phyloP scores from a whole-genome alignment of 305 asterid species.

The Galium porrigens region DNA sequence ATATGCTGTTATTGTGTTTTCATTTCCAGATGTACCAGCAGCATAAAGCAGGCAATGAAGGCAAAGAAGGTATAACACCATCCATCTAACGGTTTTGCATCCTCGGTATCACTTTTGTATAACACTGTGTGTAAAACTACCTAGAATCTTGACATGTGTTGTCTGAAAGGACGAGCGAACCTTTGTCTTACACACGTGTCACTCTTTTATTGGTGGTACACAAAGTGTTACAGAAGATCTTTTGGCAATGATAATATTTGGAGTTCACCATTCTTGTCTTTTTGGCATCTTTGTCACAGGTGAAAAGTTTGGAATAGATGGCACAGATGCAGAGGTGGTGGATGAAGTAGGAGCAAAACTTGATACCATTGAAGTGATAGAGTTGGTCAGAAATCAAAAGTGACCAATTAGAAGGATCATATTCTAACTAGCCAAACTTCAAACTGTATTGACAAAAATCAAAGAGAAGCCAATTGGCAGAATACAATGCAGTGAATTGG shows the following conservation, averaged over 20 bases:
- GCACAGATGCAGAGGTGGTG: neutral
- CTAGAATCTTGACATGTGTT: too few species aligned
- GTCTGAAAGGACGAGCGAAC: too few species aligned
- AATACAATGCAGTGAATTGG: too few species aligned
- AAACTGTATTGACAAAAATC: too few species aligned
- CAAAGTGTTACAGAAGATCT: too few species aligned
- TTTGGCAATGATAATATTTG: neutral
- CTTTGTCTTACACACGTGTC: too few species aligned
- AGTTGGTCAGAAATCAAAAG: constrained; percentile 46
- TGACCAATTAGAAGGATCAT: neutral
- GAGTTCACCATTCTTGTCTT: neutral
- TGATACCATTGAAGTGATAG: constrained; percentile 13
- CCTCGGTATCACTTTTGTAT: too few species aligned
- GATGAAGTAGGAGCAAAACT: neutral
- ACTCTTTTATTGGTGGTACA: too few species aligned
- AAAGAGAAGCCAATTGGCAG: too few species aligned
- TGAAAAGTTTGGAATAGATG: neutral
- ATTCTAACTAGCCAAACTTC: neutral
- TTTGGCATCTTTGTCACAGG: neutral
- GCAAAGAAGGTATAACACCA: constrained; percentile 67
- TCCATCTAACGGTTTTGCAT: constrained; percentile 22
- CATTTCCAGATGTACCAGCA: constrained; percentile 18
- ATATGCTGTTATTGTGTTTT: neutral
- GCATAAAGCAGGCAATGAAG: constrained; percentile 70
- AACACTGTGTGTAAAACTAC: too few species aligned